Evolutionary conservation across 768 basidiomycete species (phyloP), one percentile per base, ranked within the genome.

Genomic region (Heimioporus sp.): DNA sequence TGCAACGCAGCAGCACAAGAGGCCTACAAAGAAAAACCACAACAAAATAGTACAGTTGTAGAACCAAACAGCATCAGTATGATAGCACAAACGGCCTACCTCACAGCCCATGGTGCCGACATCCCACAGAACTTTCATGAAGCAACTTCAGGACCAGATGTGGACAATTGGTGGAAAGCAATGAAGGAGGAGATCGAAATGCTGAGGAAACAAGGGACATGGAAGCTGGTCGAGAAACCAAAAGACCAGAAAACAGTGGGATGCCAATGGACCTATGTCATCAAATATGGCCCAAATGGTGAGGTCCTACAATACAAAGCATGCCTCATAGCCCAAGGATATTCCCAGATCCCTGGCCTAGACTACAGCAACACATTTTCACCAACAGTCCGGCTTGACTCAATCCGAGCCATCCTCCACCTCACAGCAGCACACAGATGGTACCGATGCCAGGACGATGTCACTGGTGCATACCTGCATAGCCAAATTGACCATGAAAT

Each of bases 291-390:
- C 17, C 43, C 16, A 4, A 43, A 37, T 1, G 42, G 52, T 5
- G 36, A 57, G 1, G 28, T 58, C 1, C 17, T 45, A 17, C 13
- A 17, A 2, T 48, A 53, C 62, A 76, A 79, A 59, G 76, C 68
- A 11, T 54, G 72, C 13, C 66, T 79, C 1, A 74, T 78, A 0
- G 74, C 73, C 0, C 65, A 74, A 48, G 76, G 76, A 0, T 77
- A 66, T 59, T 62, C 66, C 0, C 76, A 80, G 37, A 59, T 65
- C 1, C 62, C 58, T 2, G 72, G 73, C 3, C 39, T 70, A 6
- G 72, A 78, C 43, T 79, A 65, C 41, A 49, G 56, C 28, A 68
- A 70, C 9, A 71, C 67, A 0, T 71, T 57, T 35, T 59, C 65
- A 0, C 67, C 68, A 0, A 63, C 68, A 0, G 56, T 66, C 1